Evolutionary conservation across 306 rosid species (phyloP).

Genomic region (Glycine latifolia): DNA sequence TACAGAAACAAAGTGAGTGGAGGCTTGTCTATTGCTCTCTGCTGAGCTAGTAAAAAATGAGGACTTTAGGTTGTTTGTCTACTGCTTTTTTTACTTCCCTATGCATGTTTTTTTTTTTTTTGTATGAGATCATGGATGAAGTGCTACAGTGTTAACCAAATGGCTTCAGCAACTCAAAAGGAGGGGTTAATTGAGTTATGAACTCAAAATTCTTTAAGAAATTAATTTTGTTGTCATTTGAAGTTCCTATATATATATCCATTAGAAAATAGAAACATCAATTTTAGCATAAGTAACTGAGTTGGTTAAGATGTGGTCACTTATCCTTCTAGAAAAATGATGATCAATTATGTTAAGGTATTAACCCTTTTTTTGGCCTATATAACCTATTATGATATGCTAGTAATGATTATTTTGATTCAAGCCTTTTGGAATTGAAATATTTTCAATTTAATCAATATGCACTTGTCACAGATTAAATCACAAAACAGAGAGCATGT

Average conservation of each 20-base stretch:
- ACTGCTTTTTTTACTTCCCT: neutral
- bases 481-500: neutral
- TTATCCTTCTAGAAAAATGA: neutral
- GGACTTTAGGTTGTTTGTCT: constrained; percentile 10
- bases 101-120: constrained; percentile 8
- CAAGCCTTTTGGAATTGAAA: neutral
- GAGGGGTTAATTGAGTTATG: neutral
- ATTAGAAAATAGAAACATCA: neutral
- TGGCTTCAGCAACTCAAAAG: neutral
- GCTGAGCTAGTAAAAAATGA: constrained; percentile 12
- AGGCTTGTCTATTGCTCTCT: constrained; percentile 12
- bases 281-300: neutral
- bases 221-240: neutral
- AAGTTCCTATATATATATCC: neutral
- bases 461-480: neutral
- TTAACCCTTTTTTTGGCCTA: neutral
- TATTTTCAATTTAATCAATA: neutral
- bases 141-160: neutral
- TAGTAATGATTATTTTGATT: neutral
- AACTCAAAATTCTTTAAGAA: neutral
- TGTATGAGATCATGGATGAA: constrained; percentile 17
- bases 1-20: constrained; percentile 9
- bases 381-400: neutral
- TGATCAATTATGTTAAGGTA: no score
- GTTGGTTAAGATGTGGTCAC: neutral